Evolutionary conservation across 176 grass and related monocot species (phyloP).

Genomic region (Hordeum marinum): DNA sequence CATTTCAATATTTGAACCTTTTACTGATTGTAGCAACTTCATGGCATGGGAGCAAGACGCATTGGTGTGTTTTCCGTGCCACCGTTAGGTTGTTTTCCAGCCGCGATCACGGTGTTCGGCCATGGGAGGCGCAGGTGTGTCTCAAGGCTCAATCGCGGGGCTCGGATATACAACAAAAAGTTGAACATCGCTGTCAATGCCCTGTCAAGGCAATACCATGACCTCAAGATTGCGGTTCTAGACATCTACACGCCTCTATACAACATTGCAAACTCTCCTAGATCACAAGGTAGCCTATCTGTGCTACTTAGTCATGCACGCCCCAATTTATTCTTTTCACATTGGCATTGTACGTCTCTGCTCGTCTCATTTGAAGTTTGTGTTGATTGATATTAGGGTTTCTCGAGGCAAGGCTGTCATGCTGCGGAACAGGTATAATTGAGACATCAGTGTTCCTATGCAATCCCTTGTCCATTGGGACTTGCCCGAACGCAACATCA

Average conservation of each 20-base stretch:
- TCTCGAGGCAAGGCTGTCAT: slow-evolving; percentile 54
- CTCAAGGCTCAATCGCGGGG: slow-evolving; percentile 42
- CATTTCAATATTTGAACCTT: neutral
- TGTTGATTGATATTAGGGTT: slow-evolving; percentile 40
- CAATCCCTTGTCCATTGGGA: slow-evolving; percentile 70
- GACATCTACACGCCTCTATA: slow-evolving; percentile 81
- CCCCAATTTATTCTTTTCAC: too few relatives aligned
- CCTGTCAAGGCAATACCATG: slow-evolving; percentile 25
- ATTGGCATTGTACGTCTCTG: too few relatives aligned
- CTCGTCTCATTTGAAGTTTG: too few relatives aligned
- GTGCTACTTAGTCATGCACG: too few relatives aligned
- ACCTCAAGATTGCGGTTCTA: too few relatives aligned
- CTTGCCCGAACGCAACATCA: slow-evolving; percentile 62
- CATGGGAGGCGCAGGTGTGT: slow-evolving; percentile 45
- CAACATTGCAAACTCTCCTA: slow-evolving; percentile 34
- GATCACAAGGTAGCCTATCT: slow-evolving; percentile 34
- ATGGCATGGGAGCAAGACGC: slow-evolving; percentile 57
- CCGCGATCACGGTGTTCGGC: slow-evolving; percentile 66
- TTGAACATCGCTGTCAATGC: slow-evolving; percentile 38
- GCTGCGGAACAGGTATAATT: slow-evolving; percentile 65
- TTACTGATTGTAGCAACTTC: slow-evolving; percentile 37
- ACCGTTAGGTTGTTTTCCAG: slow-evolving; percentile 64
- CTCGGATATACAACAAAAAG: slow-evolving; percentile 62
- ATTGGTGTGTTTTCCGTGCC: slow-evolving; percentile 80
- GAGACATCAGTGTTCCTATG: slow-evolving; percentile 74